Base-by-base conservation (phyloP, 2,329 filamentous ascomycete species). In the Aciculosporium take region DNA sequence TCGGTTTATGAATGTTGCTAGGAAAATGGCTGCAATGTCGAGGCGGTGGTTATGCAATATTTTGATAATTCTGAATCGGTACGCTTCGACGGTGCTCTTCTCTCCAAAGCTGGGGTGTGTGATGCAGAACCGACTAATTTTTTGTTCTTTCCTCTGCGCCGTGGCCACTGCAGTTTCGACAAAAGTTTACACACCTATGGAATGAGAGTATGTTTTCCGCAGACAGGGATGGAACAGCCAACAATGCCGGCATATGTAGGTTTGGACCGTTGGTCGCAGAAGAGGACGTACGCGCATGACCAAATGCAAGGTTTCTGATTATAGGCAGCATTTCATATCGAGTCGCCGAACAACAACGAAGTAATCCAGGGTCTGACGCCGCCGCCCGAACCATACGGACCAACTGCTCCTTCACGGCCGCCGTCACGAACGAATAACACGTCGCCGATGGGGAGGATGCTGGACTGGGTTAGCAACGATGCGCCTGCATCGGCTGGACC, bases 341-440 rank as follows among this genome's bases (percentile, higher is more conserved):
- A 78, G 45, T 64, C 67, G 7, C 59, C 69, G 33, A 68, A 69
- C 49, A 64, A 67, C 43, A 58, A 56, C 45, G 53, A 53, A 28
- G 52, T 67, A 28, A 63, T 70, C 25, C 62, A 67, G 33, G 65
- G 66, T 17, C 56, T 64, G 9, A 60, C 66, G 6, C 62, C 66
- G 27, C 59, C 59, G 2, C 53, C 55, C 10, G 62, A 63, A 29
- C 56, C 58, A 35, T 66, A 67, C 43, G 61, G 59, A 28, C 57
- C 59, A 7, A 62, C 61, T 23, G 68, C 71, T 5, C 72, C 73
- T 0, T 78, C 76, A 15, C 66, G 76, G 42, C 76, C 76, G n/a
- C 76, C 76, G 1, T 80, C 76, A 18, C 63, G 75, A 56, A 64
- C 69, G 34, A 72, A 71, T 45, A 69, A 69, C 47, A 66, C 65